Conservation (phyloP, 2,329 filamentous ascomycete species). For the Thielaviopsis ethacetica region DNA sequence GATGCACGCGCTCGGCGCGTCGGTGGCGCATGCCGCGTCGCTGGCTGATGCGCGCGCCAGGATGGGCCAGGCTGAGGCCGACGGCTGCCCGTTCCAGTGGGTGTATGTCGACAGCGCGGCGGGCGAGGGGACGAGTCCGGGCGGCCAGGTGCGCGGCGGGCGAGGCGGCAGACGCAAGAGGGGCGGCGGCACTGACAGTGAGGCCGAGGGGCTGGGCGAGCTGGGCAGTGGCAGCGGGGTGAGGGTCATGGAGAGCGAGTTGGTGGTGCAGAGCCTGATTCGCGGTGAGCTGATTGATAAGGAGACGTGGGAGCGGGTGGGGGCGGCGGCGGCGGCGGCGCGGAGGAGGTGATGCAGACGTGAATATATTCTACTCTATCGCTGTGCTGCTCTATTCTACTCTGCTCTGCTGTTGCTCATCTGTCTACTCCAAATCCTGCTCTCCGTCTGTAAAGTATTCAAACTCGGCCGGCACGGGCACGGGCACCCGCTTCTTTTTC, state of each 20-base stretch:
- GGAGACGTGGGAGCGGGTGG: conserved; percentile 22
- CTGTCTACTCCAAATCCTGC: background rate
- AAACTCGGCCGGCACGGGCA: conserved; percentile 18
- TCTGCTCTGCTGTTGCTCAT: background rate
- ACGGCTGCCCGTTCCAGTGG: conserved; percentile 46
- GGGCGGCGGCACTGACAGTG: conserved; percentile 15
- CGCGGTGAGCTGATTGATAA: conserved; percentile 61
- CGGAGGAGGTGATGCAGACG: background rate
- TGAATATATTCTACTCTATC: background rate
- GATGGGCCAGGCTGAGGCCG: conserved; percentile 25
- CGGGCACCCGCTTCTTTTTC: background rate
- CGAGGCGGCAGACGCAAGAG: conserved; percentile 13
- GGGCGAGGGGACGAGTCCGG: conserved; percentile 24
- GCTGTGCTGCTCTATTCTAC: too few species aligned
- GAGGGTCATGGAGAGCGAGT: conserved; percentile 63
- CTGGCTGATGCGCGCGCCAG: conserved; percentile 46
- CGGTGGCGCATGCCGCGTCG: conserved; percentile 48
- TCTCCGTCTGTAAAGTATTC: conserved; percentile 21
- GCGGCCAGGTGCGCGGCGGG: conserved; percentile 2
- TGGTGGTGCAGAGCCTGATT: conserved; percentile 85
- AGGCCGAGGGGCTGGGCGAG: background rate
- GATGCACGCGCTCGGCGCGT: conserved; percentile 59
- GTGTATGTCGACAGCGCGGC: conserved; percentile 56
- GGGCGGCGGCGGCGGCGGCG: background rate
- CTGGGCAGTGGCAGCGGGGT: conserved; percentile 11